A percentile compares a stretch with the other conserved stretches of the same genome.
Conservation (phyloP, 129 eudicot species). For the Apium graveolens region DNA sequence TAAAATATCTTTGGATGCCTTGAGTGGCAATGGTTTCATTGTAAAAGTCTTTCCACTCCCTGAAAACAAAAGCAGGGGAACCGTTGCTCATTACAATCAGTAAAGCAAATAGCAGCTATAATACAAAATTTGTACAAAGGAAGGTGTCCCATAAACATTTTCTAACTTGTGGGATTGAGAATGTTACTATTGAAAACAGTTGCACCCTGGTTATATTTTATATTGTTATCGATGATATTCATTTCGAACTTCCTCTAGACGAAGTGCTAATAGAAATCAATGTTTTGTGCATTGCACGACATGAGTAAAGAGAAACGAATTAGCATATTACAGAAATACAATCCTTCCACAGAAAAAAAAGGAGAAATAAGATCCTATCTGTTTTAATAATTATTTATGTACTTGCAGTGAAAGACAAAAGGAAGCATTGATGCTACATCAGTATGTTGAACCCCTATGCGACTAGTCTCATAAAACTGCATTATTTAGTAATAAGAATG, state of each 20-base stretch:
- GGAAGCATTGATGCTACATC: background rate
- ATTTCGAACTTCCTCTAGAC: background rate
- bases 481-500: background rate
- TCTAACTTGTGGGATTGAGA: background rate
- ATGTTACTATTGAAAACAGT: background rate
- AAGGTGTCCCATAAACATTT: background rate
- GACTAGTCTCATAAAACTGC: background rate
- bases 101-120: background rate
- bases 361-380: background rate
- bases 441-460: background rate
- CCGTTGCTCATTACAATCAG: background rate
- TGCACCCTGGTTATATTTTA: background rate
- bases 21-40: conserved; percentile 94
- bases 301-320: background rate
- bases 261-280: background rate
- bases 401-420: background rate
- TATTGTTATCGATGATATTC: background rate
- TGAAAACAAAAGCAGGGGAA: conserved; percentile 14
- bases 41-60: conserved; percentile 98
- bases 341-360: background rate
- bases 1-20: conserved; percentile 79
- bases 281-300: background rate
- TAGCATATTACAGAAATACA: background rate
- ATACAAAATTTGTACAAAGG: background rate
- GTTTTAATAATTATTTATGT: background rate